Percentiles rank a stretch among this genome's conserved stretches.
Evolutionary conservation across 2,329 filamentous ascomycete genomes (phyloP).

Genomic region (Sphaerulina vaccinii): DNA sequence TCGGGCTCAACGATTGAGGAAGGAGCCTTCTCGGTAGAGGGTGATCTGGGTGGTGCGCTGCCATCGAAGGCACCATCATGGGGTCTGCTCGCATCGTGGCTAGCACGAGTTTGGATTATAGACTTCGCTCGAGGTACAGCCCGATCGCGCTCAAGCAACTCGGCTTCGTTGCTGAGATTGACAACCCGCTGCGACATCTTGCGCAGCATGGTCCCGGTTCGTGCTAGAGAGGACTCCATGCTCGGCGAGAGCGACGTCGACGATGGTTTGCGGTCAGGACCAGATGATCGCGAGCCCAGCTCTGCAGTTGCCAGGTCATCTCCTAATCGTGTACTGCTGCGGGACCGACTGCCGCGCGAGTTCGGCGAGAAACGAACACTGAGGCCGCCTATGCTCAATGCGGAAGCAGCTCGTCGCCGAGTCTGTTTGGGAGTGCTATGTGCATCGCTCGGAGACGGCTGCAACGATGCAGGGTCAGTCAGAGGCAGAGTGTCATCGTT

Average conservation of each 20-base stretch:
- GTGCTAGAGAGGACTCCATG: slow-evolving; percentile 47
- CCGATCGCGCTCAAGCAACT: slow-evolving; percentile 77
- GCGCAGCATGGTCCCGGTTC: slow-evolving; percentile 53
- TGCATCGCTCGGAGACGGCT: slow-evolving; percentile 55
- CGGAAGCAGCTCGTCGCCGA: slow-evolving; percentile 44
- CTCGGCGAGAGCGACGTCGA: slow-evolving; percentile 46
- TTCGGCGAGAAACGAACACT: slow-evolving; percentile 54
- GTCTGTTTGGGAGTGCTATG: slow-evolving; percentile 43
- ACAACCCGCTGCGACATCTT: slow-evolving; percentile 96
- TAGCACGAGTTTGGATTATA: slow-evolving; percentile 34
- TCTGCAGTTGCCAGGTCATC: slow-evolving; percentile 63
- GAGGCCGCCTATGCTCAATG: slow-evolving; percentile 40
- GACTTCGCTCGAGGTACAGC: slow-evolving; percentile 63
- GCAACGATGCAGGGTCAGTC: slow-evolving; percentile 56
- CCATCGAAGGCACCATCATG: slow-evolving; percentile 25
- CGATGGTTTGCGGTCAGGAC: slow-evolving; percentile 38
- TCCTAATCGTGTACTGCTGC: slow-evolving; percentile 51
- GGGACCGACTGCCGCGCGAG: slow-evolving; percentile 39
- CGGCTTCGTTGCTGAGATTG: slow-evolving; percentile 90
- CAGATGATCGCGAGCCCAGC: slow-evolving; percentile 46
- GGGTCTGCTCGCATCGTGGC: slow-evolving; percentile 5
- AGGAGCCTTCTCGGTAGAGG: slow-evolving; percentile 34
- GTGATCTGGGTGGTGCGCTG: slow-evolving; percentile 28
- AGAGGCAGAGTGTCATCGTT: slow-evolving; percentile 61
- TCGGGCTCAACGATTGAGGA: slow-evolving; percentile 33